phyloP scores from a whole-genome alignment of 2,329 filamentous ascomycete species.

The Pseudogymnoascus sp. region DNA sequence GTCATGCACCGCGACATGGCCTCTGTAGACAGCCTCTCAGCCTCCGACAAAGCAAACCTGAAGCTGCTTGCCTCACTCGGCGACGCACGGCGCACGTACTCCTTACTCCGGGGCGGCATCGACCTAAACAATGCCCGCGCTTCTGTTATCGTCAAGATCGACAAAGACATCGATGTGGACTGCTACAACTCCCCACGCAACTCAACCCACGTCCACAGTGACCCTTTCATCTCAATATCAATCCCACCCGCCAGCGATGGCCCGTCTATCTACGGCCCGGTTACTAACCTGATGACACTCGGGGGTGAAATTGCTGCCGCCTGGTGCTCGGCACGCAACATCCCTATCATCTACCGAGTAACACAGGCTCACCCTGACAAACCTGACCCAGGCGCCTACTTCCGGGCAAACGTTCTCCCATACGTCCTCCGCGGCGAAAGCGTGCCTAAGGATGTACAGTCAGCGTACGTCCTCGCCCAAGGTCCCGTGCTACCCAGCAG shows the following conservation, averaged over 20 bases:
- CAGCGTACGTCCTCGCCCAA: slow-evolving; percentile 30
- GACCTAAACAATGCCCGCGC: slow-evolving; percentile 41
- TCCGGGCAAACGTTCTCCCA: slow-evolving; percentile 18
- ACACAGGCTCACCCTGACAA: slow-evolving; percentile 22
- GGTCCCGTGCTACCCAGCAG: slow-evolving; percentile 47
- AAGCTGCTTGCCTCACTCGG: slow-evolving; percentile 41
- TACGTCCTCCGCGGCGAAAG: slow-evolving; percentile 8
- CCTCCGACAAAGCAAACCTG: slow-evolving; percentile 39
- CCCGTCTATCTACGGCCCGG: slow-evolving; percentile 24
- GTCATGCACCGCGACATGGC: slow-evolving; percentile 3
- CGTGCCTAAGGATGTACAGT: neutral
- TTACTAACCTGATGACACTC: slow-evolving; percentile 50
- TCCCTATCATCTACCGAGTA: slow-evolving; percentile 51
- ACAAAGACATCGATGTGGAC: slow-evolving; percentile 17
- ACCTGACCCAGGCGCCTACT: slow-evolving; percentile 22
- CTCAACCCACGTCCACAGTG: neutral
- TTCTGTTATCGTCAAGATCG: slow-evolving; percentile 38
- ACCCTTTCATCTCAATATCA: slow-evolving; percentile 2
- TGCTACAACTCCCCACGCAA: neutral
- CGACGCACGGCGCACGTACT: slow-evolving; percentile 33
- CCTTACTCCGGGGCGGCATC: slow-evolving; percentile 41
- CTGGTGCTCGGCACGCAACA: slow-evolving; percentile 51
- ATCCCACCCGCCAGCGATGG: neutral
- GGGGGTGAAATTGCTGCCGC: slow-evolving; percentile 54
- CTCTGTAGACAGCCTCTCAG: slow-evolving; percentile 33